phyloP scores from a whole-genome alignment of 805 yeast genomes.

The Myxozyma vanderwaltii region DNA sequence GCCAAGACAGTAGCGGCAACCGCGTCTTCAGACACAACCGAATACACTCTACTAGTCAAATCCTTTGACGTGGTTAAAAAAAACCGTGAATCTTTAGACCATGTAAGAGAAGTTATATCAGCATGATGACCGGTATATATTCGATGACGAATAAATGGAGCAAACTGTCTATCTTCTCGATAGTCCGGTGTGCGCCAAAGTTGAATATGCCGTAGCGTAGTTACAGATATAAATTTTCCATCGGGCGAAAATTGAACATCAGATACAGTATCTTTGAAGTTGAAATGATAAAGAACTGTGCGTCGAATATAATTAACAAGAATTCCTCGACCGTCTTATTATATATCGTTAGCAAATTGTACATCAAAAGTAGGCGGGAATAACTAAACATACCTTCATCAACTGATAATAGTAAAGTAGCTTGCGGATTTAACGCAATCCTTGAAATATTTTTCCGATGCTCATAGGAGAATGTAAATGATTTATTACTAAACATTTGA shows the following conservation, averaged over 20 bases:
- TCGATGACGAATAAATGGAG: slow-evolving; percentile 90
- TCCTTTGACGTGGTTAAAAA: slow-evolving; percentile 86
- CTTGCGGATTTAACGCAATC: slow-evolving; percentile 81
- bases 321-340: slow-evolving; percentile 86
- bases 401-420: slow-evolving; percentile 74
- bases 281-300: slow-evolving; percentile 89
- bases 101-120: slow-evolving; percentile 72
- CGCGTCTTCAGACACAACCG: slow-evolving; percentile 68
- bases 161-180: slow-evolving; percentile 80
- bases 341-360: background rate
- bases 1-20: slow-evolving; percentile 82
- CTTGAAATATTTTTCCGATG: slow-evolving; percentile 82
- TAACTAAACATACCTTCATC: slow-evolving; percentile 48
- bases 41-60: slow-evolving; percentile 82
- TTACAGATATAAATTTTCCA: slow-evolving; percentile 84
- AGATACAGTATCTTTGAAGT: slow-evolving; percentile 75
- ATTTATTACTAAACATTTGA: slow-evolving; percentile 65
- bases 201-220: slow-evolving; percentile 78
- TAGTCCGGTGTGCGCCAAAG: slow-evolving; percentile 87
- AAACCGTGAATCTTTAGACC: slow-evolving; percentile 92
- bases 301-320: slow-evolving; percentile 81
- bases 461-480: slow-evolving; percentile 88
- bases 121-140: slow-evolving; percentile 91
- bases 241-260: slow-evolving; percentile 85
- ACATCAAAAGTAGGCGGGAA: background rate